Evolutionary conservation across 208 protist species (phyloP).

Genomic region (Leishmania guyanensis): DNA sequence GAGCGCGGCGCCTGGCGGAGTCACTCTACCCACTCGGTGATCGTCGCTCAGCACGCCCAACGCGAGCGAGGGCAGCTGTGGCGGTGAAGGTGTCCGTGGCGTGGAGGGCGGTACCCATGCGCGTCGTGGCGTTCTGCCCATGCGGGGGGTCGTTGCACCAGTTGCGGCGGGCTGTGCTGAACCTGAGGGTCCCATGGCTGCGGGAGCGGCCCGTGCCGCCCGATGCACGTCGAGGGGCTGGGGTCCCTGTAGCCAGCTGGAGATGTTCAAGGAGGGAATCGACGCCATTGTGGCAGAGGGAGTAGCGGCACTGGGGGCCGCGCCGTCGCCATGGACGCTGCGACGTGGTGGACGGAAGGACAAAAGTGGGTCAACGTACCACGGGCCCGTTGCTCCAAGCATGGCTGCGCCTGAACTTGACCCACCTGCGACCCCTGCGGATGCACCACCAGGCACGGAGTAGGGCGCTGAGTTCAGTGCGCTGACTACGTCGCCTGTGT

Average conservation of each 20-base stretch:
- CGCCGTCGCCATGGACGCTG: not conserved
- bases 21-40: not conserved
- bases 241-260: constrained; percentile 33
- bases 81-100: not conserved
- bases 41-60: not conserved
- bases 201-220: constrained; percentile 9
- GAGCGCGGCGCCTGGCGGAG: not conserved
- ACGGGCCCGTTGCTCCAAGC: not conserved
- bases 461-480: constrained; percentile 20
- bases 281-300: not conserved
- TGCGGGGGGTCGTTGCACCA: constrained; percentile 2
- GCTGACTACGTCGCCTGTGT: constrained; percentile 13
- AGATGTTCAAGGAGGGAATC: constrained; percentile 13
- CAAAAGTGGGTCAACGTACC: constrained; percentile 17
- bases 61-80: constrained; percentile 11
- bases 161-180: not conserved
- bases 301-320: not conserved
- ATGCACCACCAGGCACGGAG: not conserved
- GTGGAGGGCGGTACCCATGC: not conserved
- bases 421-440: not conserved
- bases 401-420: not conserved
- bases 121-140: not conserved
- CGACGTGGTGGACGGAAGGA: constrained; percentile 9
- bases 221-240: constrained; percentile 28
- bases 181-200: not conserved